Conservation (phyloP, 768 basidiomycete genomes). For the Agaricus subrufescens region DNA sequence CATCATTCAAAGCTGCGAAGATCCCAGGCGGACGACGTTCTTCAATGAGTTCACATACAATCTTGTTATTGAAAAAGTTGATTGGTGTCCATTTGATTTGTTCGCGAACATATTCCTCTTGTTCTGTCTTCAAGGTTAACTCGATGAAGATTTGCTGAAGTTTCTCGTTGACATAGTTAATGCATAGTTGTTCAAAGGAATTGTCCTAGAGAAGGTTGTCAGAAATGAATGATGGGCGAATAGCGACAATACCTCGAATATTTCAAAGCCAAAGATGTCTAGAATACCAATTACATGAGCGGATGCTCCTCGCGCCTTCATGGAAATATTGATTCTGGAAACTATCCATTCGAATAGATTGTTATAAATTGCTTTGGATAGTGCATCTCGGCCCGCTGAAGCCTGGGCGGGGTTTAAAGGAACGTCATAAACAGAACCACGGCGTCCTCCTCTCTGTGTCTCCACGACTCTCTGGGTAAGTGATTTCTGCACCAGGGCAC, state of each 20-base stretch:
- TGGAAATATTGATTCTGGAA: conserved; percentile 89
- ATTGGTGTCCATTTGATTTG: conserved; percentile 99
- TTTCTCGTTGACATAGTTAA: conserved; percentile 99
- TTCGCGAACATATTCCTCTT: conserved; percentile 98
- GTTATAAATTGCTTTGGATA: conserved; percentile 96
- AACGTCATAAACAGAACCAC: conserved; percentile 97
- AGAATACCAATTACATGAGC: conserved; percentile 91
- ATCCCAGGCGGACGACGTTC: conserved; percentile 95
- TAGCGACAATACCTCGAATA: conserved; percentile 68
- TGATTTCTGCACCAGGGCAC: conserved; percentile 77
- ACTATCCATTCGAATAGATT: conserved; percentile 99
- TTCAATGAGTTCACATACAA: conserved; percentile 98
- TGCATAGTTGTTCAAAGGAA: conserved; percentile 96
- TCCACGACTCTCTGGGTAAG: conserved; percentile 85
- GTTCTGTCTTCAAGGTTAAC: conserved; percentile 96
- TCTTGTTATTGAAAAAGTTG: conserved; percentile 98
- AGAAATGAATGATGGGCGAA: background rate
- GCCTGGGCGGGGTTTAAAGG: conserved; percentile 94
- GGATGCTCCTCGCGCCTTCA: conserved; percentile 77
- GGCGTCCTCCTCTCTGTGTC: conserved; percentile 85
- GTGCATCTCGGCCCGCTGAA: conserved; percentile 79
- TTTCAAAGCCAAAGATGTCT: conserved; percentile 99
- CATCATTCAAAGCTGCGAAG: conserved; percentile 96
- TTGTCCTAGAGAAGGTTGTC: conserved; percentile 59
- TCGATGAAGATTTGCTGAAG: conserved; percentile 99